Evolutionary conservation across 306 rosid genomes (phyloP).

Genomic region (Casuarina cunninghamiana): DNA sequence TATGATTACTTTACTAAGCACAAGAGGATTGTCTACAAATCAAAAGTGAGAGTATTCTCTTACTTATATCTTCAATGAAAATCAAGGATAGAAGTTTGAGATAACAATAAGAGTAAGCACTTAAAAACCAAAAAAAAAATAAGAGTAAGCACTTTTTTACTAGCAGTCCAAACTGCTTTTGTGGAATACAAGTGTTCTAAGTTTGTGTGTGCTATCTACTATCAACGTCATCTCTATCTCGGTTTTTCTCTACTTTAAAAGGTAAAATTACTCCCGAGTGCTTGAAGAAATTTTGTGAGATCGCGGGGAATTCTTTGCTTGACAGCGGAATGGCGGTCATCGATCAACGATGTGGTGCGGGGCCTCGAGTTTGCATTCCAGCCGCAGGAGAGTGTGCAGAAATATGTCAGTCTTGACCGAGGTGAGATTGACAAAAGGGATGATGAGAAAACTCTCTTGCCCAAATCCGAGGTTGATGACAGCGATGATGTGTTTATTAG

Average conservation of each 20-base stretch:
- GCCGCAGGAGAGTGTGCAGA: not conserved
- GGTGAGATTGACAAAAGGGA: not conserved
- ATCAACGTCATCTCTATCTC: too few relatives aligned
- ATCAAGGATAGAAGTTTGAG: too few relatives aligned
- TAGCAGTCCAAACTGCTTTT: too few relatives aligned
- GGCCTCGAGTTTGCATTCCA: conserved; percentile 5
- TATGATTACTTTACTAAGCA: too few relatives aligned
- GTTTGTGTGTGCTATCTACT: too few relatives aligned
- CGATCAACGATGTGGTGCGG: conserved; percentile 6
- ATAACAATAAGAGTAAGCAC: too few relatives aligned
- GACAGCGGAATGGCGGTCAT: conserved; percentile 1
- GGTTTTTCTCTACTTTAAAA: not conserved
- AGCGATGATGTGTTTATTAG: not conserved
- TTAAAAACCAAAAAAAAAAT: too few relatives aligned
- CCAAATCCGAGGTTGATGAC: not conserved
- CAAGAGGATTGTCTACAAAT: too few relatives aligned
- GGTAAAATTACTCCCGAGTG: not conserved
- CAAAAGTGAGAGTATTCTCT: too few relatives aligned
- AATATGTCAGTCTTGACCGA: not conserved
- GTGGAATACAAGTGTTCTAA: too few relatives aligned
- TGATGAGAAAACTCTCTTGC: not conserved
- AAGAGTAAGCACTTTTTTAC: too few relatives aligned
- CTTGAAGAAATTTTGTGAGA: not conserved
- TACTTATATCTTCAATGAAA: too few relatives aligned
- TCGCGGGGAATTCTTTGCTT: conserved; percentile 4